Evolutionary conservation across 1,284 basidiomycete genomes (phyloP).

Genomic region (Fomes fomentarius): DNA sequence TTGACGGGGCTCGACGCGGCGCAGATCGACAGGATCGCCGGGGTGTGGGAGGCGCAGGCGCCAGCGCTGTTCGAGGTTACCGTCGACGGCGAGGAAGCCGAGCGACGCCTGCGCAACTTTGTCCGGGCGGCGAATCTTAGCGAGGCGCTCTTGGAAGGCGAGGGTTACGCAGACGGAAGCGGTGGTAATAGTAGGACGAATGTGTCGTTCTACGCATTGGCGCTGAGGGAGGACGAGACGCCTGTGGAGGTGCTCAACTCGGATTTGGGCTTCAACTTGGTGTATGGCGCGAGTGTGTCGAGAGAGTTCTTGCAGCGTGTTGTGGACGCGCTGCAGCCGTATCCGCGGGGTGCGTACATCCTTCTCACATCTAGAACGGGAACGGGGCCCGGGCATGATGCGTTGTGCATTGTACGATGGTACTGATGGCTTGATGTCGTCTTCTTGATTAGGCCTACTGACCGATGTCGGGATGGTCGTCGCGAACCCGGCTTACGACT

Average conservation of each 20-base stretch:
- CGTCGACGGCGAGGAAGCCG: slow-evolving; percentile 35
- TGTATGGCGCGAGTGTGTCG: slow-evolving; percentile 40
- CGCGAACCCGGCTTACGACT: slow-evolving; percentile 46
- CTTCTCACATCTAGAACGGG: too few species aligned
- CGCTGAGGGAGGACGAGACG: slow-evolving; percentile 34
- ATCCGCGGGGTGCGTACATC: slow-evolving; percentile 38
- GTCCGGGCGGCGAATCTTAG: slow-evolving; percentile 41
- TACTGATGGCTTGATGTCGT: too few species aligned
- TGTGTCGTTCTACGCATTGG: slow-evolving; percentile 38
- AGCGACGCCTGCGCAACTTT: slow-evolving; percentile 42
- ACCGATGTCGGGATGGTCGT: slow-evolving; percentile 48
- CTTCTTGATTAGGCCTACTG: slow-evolving; percentile 42
- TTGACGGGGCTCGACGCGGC: slow-evolving; percentile 4
- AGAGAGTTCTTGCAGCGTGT: slow-evolving; percentile 37
- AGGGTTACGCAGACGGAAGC: neutral
- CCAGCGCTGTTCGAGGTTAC: slow-evolving; percentile 45
- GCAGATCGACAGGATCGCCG: slow-evolving; percentile 34
- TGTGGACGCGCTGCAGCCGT: slow-evolving; percentile 43
- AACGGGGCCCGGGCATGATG: too few species aligned
- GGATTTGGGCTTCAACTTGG: slow-evolving; percentile 43
- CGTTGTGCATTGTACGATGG: too few species aligned
- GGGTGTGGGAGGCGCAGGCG: slow-evolving; percentile 45
- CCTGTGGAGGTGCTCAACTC: slow-evolving; percentile 42
- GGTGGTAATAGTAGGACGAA: neutral
- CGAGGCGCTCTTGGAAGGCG: slow-evolving; percentile 32